Evolutionary conservation across 805 yeast species (phyloP).

Genomic region (Cyberlindnera japonica): DNA sequence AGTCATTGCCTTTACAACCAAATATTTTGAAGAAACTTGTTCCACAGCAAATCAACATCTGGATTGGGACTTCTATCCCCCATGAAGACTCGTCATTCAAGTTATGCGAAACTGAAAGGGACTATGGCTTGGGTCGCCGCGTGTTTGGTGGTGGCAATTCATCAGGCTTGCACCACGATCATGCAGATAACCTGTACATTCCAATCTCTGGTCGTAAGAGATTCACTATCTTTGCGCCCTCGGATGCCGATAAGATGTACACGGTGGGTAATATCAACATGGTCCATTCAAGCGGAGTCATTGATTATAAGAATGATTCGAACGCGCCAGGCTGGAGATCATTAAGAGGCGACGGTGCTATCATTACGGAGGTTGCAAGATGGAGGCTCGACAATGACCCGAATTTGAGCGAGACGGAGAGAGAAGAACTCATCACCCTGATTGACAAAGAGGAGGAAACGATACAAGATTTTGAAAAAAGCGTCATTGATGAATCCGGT

Average conservation of each 20-base stretch:
- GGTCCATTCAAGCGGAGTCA: constrained; percentile 58
- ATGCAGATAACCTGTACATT: constrained; percentile 70
- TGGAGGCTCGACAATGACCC: constrained; percentile 37
- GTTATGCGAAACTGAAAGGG: constrained; percentile 21
- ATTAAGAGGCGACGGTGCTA: constrained; percentile 60
- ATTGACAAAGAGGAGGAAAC: constrained; percentile 30
- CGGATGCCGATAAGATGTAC: constrained; percentile 52
- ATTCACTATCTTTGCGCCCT: constrained; percentile 64
- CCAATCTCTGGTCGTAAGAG: constrained; percentile 58
- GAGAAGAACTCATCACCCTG: constrained; percentile 21
- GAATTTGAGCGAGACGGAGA: constrained; percentile 22
- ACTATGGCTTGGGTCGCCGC: constrained; percentile 47
- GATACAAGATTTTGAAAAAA: constrained; percentile 17
- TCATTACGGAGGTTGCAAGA: constrained; percentile 44
- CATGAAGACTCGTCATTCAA: constrained; percentile 9
- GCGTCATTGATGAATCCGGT: constrained; percentile 16
- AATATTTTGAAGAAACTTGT: constrained; percentile 38
- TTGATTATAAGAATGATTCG: constrained; percentile 54
- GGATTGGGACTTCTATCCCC: constrained; percentile 52
- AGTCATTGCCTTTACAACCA: constrained; percentile 40
- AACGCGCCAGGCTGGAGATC: constrained; percentile 62
- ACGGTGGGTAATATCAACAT: constrained; percentile 61
- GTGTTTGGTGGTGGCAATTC: constrained; percentile 60
- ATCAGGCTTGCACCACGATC: constrained; percentile 78
- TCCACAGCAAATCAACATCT: constrained; percentile 71